Evolutionary conservation across 306 rosid species (phyloP), one percentile per base, ranked within the genome.

Genomic region (Vachellia collinsii): DNA sequence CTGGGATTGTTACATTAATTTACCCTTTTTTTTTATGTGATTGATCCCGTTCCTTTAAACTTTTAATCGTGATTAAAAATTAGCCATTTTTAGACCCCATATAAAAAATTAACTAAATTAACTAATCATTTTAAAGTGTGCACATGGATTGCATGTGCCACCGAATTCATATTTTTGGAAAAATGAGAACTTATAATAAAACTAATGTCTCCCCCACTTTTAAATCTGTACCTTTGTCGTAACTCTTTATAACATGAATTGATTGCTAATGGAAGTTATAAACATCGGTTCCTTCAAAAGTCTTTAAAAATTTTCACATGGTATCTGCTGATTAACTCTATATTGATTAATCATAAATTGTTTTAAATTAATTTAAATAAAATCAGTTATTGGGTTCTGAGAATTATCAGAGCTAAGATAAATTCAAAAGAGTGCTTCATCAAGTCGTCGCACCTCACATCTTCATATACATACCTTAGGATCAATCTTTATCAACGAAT

Each of bases 101-200:
- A 43, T 43, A 0, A 8, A 43, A 47, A 47, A 29, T 64, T 66
- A 38, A 38, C 20, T 66, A 66, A 37, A 29, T 29, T 29, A 29
- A 29, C 34, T 29, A 29, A 29, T 38, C 34, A 3, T 43, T 22
- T 12, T 44, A 2, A 44, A 70, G 22, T 44, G 34, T 36, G 65
- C 65, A 37, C 50, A 51, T 73, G 77, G 65, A 51, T 73, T 53
- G 77, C 77, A 73, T 19, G 65, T 73, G 77, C 77, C 77, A 36
- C 38, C 19, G 47, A 73, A 36, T 73, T 73, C 47, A 19, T 34
- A 23, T 0, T 11, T 50, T 72, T 72, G 36, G 11, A 34, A 34
- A 50, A 51, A 34, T 4, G 48, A 48, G 41, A 25, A 19, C 53
- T 73, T 20, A 6, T 5, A 38, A 25, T 56, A 38, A 25, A 43